phyloP scores from a whole-genome alignment of 352 stramenopile species.

The Globisporangium okanoganense region DNA sequence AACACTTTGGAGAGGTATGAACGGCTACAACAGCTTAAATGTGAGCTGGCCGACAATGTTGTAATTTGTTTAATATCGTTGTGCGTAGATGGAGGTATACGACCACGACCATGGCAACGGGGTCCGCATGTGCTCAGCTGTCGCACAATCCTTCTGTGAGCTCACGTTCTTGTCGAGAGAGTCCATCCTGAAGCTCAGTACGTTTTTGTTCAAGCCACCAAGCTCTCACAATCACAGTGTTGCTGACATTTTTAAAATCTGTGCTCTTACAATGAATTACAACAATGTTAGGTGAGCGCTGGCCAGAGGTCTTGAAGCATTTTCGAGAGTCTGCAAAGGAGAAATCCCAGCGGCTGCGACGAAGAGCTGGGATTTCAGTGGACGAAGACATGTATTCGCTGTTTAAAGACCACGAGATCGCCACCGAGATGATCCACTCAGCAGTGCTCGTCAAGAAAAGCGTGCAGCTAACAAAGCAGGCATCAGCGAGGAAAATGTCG shows the following conservation, averaged over 20 bases:
- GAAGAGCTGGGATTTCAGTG: conserved; percentile 22
- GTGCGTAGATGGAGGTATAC: conserved; percentile 68
- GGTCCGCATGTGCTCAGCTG: conserved; percentile 79
- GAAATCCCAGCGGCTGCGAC: conserved; percentile 42
- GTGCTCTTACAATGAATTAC: background rate
- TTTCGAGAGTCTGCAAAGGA: conserved; percentile 45
- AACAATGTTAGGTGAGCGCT: conserved; percentile 32
- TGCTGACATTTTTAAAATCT: too few species aligned
- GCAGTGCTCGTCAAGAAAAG: conserved; percentile 21
- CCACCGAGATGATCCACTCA: conserved; percentile 31
- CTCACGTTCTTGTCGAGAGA: conserved; percentile 78
- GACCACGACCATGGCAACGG: conserved; percentile 73
- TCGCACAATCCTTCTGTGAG: conserved; percentile 75
- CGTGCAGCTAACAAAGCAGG: conserved; percentile 14
- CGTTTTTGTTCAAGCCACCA: conserved; percentile 8
- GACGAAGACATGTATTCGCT: conserved; percentile 18
- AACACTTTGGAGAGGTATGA: conserved; percentile 80
- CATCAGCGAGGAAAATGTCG: background rate
- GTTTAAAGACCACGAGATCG: conserved; percentile 22
- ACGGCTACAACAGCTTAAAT: background rate
- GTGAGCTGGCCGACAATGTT: background rate
- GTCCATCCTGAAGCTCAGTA: conserved; percentile 71
- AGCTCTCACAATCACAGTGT: background rate
- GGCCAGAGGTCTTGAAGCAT: conserved; percentile 67
- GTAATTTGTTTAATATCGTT: background rate